Percentiles rank a stretch among this genome's conserved stretches.
phyloP scores from a whole-genome alignment of 805 yeast species.

The Kodamaea hsintzibuensis region DNA sequence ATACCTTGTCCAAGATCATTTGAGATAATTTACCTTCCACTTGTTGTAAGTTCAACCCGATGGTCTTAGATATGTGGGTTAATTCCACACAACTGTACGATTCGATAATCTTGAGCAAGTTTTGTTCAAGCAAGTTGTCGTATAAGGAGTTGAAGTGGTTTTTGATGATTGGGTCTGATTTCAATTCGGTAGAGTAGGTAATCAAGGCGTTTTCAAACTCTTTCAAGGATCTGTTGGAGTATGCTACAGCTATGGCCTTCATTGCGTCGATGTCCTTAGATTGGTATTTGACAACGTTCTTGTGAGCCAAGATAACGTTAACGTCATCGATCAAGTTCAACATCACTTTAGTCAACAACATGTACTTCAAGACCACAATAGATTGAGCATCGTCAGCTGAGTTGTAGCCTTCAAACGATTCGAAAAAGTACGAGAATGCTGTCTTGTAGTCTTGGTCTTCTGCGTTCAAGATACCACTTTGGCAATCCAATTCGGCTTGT shows the following conservation, averaged over 20 bases:
- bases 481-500: conserved; percentile 93
- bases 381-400: conserved; percentile 62
- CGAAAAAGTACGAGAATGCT: conserved; percentile 92
- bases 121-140: conserved; percentile 90
- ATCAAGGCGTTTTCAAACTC: conserved; percentile 86
- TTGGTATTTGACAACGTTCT: conserved; percentile 65
- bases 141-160: conserved; percentile 91
- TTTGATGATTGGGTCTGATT: conserved; percentile 84
- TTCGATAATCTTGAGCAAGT: conserved; percentile 90
- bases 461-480: conserved; percentile 93
- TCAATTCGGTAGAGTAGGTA: conserved; percentile 69
- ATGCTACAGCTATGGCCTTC: conserved; percentile 90
- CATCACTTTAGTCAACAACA: conserved; percentile 94
- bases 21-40: conserved; percentile 94
- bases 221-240: conserved; percentile 82
- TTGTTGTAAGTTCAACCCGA: conserved; percentile 83
- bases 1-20: conserved; percentile 95
- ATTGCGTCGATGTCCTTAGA: conserved; percentile 92
- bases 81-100: conserved; percentile 97
- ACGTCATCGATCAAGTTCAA: conserved; percentile 83
- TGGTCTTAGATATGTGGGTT: conserved; percentile 79
- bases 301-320: conserved; percentile 72
- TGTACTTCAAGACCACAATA: conserved; percentile 81
- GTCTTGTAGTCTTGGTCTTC: conserved; percentile 97
- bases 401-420: conserved; percentile 89